Evolutionary conservation across 169 alveolate species (phyloP).

Genomic region (Cryptosporidium bovis): DNA sequence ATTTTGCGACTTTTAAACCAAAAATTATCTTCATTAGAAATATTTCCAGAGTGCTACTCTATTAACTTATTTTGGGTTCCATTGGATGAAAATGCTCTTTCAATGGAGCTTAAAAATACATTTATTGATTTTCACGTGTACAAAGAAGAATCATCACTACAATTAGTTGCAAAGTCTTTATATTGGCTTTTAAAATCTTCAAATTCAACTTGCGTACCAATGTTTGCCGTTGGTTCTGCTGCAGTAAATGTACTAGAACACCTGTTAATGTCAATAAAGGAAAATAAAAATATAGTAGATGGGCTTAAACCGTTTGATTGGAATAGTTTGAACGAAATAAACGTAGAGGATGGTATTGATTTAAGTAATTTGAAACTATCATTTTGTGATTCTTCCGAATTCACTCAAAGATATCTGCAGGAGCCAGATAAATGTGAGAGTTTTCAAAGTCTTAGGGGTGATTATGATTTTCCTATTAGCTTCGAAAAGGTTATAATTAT

Average conservation of each 20-base stretch:
- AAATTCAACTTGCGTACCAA: slow-evolving; percentile 37
- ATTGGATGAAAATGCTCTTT: slow-evolving; percentile 51
- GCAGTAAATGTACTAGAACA: slow-evolving; percentile 34
- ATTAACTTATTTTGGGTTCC: slow-evolving; percentile 61
- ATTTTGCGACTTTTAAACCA: slow-evolving; percentile 34
- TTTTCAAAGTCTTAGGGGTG: neutral
- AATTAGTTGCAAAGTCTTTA: slow-evolving; percentile 42
- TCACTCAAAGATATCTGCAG: slow-evolving; percentile 26
- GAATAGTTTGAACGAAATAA: slow-evolving; percentile 20
- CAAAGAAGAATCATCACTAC: slow-evolving; percentile 67
- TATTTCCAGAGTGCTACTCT: slow-evolving; percentile 63
- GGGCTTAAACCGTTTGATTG: slow-evolving; percentile 50
- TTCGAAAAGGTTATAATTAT: slow-evolving; percentile 77
- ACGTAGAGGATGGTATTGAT: neutral
- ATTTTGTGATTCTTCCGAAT: slow-evolving; percentile 29
- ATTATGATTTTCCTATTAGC: slow-evolving; percentile 25
- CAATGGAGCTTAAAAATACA: slow-evolving; percentile 43
- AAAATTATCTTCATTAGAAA: slow-evolving; percentile 15
- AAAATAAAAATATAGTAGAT: neutral
- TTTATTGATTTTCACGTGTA: slow-evolving; percentile 65
- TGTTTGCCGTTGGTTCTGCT: slow-evolving; percentile 66
- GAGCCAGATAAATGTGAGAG: neutral
- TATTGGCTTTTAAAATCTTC: slow-evolving; percentile 56
- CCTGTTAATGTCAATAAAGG: slow-evolving; percentile 6
- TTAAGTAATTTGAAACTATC: neutral